Percentiles rank a stretch among this genome's conserved stretches.
Conservation (phyloP, 495 filamentous ascomycete genomes). For the Hypoxylon trugodes region DNA sequence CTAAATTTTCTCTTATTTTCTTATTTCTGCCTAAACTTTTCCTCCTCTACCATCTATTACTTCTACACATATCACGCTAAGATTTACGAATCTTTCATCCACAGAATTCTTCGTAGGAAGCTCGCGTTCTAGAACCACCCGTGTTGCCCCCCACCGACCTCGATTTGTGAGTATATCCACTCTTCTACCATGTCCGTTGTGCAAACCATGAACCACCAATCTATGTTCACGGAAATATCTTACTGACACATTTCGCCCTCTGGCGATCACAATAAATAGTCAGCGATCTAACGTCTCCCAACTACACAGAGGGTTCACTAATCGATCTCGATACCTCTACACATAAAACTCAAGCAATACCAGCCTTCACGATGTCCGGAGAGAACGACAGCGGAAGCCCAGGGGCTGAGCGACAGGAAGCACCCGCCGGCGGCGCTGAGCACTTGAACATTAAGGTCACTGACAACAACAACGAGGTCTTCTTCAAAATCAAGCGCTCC, state of each 20-base stretch:
- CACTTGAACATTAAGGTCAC: constrained; percentile 99
- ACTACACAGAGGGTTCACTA: not conserved
- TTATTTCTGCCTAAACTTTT: not conserved
- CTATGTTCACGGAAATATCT: not conserved
- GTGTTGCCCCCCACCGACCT: not conserved
- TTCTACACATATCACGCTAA: not conserved
- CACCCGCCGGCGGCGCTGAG: constrained; percentile 61
- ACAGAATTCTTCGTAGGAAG: not conserved
- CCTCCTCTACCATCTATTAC: not conserved
- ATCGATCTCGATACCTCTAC: not conserved
- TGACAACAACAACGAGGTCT: constrained; percentile 99
- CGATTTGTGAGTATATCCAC: constrained; percentile 16
- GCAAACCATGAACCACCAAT: not conserved
- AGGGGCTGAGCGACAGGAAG: constrained; percentile 57
- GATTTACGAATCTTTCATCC: not conserved
- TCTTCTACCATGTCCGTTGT: not conserved
- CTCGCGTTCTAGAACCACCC: constrained; percentile 4
- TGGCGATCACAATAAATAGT: constrained; percentile 4
- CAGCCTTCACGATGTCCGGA: constrained; percentile 60
- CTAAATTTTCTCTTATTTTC: constrained; percentile 14
- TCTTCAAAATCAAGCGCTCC: constrained; percentile 99
- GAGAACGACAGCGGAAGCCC: constrained; percentile 64
- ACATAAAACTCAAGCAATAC: constrained; percentile 28
- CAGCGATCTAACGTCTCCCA: not conserved
- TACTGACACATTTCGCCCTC: not conserved